A percentile compares a stretch with the other conserved stretches of the same genome.
phyloP scores from a whole-genome alignment of 371 early-diverging fungal genomes.

The Syncephalastrum monosporum region DNA sequence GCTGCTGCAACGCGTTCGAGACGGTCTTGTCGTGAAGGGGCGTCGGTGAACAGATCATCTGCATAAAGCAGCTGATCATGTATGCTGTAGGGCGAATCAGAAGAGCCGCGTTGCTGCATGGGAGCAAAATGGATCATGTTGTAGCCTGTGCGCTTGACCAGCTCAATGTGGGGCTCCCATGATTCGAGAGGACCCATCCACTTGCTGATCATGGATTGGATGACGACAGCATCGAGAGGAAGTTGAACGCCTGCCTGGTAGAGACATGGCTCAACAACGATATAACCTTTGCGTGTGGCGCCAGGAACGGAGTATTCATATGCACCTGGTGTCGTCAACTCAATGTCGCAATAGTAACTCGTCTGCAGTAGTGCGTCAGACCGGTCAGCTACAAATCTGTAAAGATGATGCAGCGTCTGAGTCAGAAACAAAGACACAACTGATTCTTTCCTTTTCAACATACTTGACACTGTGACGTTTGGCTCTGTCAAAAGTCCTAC shows the following conservation, averaged over 20 bases:
- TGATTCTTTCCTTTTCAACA: too few species aligned
- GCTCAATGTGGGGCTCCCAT: constrained; percentile 78
- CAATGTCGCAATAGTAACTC: constrained; percentile 62
- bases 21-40: constrained; percentile 56
- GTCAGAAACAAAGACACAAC: not conserved
- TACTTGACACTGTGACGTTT: constrained; percentile 48
- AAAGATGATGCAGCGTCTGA: not conserved
- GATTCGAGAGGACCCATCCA: constrained; percentile 86
- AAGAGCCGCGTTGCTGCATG: constrained; percentile 83
- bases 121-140: constrained; percentile 98
- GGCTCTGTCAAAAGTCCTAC: constrained; percentile 34
- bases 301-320: constrained; percentile 88
- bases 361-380: constrained; percentile 1
- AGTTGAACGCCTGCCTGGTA: constrained; percentile 26
- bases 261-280: constrained; percentile 88
- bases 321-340: constrained; percentile 70
- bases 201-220: constrained; percentile 90
- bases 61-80: constrained; percentile 86
- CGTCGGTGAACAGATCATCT: constrained; percentile 75
- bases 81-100: constrained; percentile 96
- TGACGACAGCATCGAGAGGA: constrained; percentile 82
- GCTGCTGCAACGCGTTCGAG: constrained; percentile 50
- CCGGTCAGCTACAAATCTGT: constrained; percentile 8
- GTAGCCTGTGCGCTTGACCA: constrained; percentile 76
- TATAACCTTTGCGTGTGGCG: constrained; percentile 53